Base-by-base conservation (phyloP, 495 filamentous ascomycete genomes). In the Parathielavia appendiculata region DNA sequence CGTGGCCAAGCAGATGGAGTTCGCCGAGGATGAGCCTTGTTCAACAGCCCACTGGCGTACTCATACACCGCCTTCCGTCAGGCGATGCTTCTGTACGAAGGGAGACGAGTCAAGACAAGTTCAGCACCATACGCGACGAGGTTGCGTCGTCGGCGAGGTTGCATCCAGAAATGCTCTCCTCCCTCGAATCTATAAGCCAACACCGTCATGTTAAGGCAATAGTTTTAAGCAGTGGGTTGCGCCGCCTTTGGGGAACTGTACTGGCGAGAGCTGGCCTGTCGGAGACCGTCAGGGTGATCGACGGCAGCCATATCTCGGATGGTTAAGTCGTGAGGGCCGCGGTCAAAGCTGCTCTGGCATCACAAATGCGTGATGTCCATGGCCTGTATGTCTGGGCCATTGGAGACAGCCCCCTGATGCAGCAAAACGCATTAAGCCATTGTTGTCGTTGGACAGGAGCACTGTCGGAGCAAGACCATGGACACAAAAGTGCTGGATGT, bases 391-490 rank as follows among this genome's bases (percentile, higher is more conserved):
- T 85, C 22, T 82, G 76, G 68, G 85, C 83, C 0, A 84, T 88
- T 63, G 84, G 86, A 54, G 83, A 87, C 61, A 83, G 84, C 64
- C 74, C 75, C 1, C 56, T 88, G 85, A 51, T 87, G 22, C 53
- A 30, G n/a, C 5, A 62, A 70, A 46, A 83, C 84, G 32, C 63
- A 87, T 64, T 56, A 79, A 57, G 81, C 83, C 26, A 63, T 86
- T 35, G 72, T 88, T 16, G 78, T 88, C 1, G 81, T 84, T 22
- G 82, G 84, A 22, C 66, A 79, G 7, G 67, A 79, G 63, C 17
- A 64, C 0, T 60, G 52, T 2, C 75, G 83, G 54, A 87, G 83
- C 69, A 77, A 73, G 56, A 74, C 68, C 0, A 87, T 87, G 83
- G 82, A 86, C 4, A 55, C 36, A 6, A 71, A 54, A 5, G 65